Conservation (phyloP, 2,329 filamentous ascomycete genomes). For the Dactylellina leptospora region DNA sequence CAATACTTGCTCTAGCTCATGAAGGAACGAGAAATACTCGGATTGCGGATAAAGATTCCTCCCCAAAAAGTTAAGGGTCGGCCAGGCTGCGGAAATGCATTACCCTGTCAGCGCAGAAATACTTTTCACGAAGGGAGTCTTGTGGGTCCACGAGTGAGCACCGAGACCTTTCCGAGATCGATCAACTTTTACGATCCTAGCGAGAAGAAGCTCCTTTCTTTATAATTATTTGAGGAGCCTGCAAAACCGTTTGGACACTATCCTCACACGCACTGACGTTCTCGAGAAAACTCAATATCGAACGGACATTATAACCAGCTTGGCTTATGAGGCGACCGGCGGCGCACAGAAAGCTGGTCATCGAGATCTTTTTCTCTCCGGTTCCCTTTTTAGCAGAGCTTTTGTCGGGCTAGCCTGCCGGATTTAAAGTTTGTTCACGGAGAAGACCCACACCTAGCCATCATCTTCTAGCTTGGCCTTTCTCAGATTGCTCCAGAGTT, state of each 20-base stretch:
- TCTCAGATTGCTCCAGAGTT: not conserved
- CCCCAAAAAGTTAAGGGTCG: slow-evolving; percentile 2
- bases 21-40: too few relatives aligned
- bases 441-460: slow-evolving; percentile 41
- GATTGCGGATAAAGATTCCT: slow-evolving; percentile 1
- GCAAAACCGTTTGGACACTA: not conserved
- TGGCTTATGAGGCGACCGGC: not conserved
- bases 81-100: not conserved
- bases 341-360: not conserved
- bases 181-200: slow-evolving; percentile 6
- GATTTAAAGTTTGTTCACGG: slow-evolving; percentile 48
- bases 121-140: slow-evolving; percentile 15
- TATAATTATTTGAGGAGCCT: not conserved
- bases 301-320: too few relatives aligned
- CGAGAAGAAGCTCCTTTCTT: not conserved
- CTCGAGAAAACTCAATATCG: slow-evolving; percentile 8
- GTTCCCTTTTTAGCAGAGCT: slow-evolving; percentile 33
- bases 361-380: slow-evolving; percentile 42
- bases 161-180: slow-evolving; percentile 32
- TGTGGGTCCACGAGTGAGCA: slow-evolving; percentile 17
- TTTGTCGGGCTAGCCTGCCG: slow-evolving; percentile 36
- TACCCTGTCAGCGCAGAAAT: slow-evolving; percentile 22
- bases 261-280: slow-evolving; percentile 8
- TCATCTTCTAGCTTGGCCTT: too few relatives aligned
- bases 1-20: not conserved